A percentile compares a stretch with the other conserved stretches of the same genome.
phyloP scores from a whole-genome alignment of 148 eudicot species.

The Silene uniflora region DNA sequence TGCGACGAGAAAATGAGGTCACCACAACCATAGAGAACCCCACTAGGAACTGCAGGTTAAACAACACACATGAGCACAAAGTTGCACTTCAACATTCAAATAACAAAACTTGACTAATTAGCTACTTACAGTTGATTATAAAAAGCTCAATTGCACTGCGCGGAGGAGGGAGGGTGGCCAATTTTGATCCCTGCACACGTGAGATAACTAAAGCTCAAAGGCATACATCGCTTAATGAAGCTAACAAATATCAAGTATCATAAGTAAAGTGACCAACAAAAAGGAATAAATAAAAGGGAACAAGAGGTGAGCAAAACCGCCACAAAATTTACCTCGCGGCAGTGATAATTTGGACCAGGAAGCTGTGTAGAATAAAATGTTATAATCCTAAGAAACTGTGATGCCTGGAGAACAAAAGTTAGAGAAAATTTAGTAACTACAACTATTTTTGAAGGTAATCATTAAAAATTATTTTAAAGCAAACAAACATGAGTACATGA shows the following conservation, averaged over 20 bases:
- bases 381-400: slow-evolving; percentile 78
- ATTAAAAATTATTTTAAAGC: background rate
- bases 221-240: background rate
- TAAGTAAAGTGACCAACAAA: background rate
- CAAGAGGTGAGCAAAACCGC: background rate
- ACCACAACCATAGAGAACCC: slow-evolving; percentile 91
- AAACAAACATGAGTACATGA: background rate
- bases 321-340: slow-evolving; percentile 74
- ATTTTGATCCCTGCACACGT: slow-evolving; percentile 67
- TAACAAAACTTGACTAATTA: background rate
- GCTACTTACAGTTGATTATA: slow-evolving; percentile 54
- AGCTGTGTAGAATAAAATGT: slow-evolving; percentile 87
- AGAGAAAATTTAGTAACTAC: background rate
- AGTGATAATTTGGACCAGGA: slow-evolving; percentile 96
- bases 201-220: background rate
- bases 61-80: slow-evolving; percentile 18
- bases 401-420: slow-evolving; percentile 44
- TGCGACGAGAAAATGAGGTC: slow-evolving; percentile 97
- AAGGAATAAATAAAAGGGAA: background rate
- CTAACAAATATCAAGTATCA: background rate
- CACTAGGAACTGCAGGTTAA: slow-evolving; percentile 68
- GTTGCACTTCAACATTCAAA: background rate
- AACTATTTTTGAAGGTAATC: background rate
- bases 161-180: slow-evolving; percentile 78
- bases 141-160: slow-evolving; percentile 48